Conservation (phyloP, 345 rosid genomes). For the Triadica sebifera region DNA sequence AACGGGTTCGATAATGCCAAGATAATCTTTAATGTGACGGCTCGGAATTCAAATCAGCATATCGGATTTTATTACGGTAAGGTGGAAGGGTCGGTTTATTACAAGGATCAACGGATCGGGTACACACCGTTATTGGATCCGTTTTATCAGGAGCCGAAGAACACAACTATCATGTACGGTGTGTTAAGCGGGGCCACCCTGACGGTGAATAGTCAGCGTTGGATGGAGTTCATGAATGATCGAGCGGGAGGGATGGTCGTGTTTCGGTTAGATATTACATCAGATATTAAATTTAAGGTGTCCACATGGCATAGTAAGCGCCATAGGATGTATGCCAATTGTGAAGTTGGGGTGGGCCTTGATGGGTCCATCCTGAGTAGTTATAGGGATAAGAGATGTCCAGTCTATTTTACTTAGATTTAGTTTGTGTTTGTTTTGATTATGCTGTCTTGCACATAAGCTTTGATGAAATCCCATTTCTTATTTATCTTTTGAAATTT, state of each 20-base stretch:
- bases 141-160: slow-evolving; percentile 71
- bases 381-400: slow-evolving; percentile 56
- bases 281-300: slow-evolving; percentile 63
- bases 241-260: slow-evolving; percentile 51
- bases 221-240: slow-evolving; percentile 61
- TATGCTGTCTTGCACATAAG: too few relatives aligned
- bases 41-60: slow-evolving; percentile 68
- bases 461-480: too few relatives aligned
- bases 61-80: slow-evolving; percentile 58
- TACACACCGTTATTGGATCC: slow-evolving; percentile 36
- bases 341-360: slow-evolving; percentile 53
- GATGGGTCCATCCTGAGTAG: slow-evolving; percentile 57
- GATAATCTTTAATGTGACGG: slow-evolving; percentile 57
- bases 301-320: slow-evolving; percentile 56
- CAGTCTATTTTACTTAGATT: slow-evolving; percentile 69
- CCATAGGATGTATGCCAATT: slow-evolving; percentile 65
- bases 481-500: too few relatives aligned
- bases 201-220: slow-evolving; percentile 46
- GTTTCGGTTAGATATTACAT: slow-evolving; percentile 59
- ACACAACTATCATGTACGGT: slow-evolving; percentile 44
- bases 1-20: slow-evolving; percentile 52
- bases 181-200: slow-evolving; percentile 59
- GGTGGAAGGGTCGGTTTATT: slow-evolving; percentile 53
- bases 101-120: slow-evolving; percentile 58
- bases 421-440: background rate